Conservation (phyloP, 192 early-diverging fungal genomes). For the Funneliformis geosporum region DNA sequence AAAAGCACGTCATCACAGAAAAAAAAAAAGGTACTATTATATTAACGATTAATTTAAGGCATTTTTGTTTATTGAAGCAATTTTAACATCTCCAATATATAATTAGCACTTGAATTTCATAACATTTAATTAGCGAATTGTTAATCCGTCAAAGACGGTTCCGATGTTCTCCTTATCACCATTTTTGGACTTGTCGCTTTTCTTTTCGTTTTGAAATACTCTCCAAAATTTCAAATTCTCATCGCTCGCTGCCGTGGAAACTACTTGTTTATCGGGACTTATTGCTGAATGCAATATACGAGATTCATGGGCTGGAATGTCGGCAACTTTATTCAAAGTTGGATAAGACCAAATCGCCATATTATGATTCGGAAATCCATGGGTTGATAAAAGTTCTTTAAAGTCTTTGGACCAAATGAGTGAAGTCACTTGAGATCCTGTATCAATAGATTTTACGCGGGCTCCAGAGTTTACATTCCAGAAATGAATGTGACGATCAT, state of each 20-base stretch:
- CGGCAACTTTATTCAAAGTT: conserved; percentile 65
- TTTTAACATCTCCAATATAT: no score
- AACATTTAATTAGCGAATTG: background rate
- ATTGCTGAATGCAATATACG: conserved; percentile 89
- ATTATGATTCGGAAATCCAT: conserved; percentile 90
- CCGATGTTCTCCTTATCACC: conserved; percentile 19
- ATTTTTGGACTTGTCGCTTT: conserved; percentile 30
- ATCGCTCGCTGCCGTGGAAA: conserved; percentile 92
- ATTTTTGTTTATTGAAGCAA: no score
- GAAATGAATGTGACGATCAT: conserved; percentile 87
- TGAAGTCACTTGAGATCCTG: conserved; percentile 90
- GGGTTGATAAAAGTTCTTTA: conserved; percentile 87
- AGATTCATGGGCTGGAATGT: conserved; percentile 79
- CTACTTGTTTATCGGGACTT: conserved; percentile 87
- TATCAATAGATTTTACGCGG: conserved; percentile 67
- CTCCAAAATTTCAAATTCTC: conserved; percentile 97
- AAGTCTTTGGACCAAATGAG: conserved; percentile 84
- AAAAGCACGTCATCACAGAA: no score
- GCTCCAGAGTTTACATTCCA: conserved; percentile 83
- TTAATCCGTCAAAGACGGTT: background rate
- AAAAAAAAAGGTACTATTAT: no score
- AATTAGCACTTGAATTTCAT: no score
- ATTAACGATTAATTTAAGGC: no score
- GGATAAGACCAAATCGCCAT: conserved; percentile 85
- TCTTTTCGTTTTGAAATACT: conserved; percentile 63